phyloP scores from a whole-genome alignment of 208 protist genomes.

The Strigomonas galati region DNA sequence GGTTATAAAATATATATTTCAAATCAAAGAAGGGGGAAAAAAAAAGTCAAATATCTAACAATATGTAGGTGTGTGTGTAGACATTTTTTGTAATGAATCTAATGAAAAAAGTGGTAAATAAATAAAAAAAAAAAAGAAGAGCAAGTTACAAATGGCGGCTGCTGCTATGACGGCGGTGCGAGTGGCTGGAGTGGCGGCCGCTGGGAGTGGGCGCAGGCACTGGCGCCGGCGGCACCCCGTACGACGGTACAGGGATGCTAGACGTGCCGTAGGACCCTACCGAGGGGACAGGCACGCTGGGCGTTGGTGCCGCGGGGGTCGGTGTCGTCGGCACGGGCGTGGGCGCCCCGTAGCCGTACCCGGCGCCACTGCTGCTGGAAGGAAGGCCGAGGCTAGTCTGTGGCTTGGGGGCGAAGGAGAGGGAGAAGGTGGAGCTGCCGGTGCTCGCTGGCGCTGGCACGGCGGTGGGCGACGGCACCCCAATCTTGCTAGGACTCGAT shows the following conservation, averaged over 20 bases:
- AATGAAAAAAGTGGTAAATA: conserved; percentile 12
- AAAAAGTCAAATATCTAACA: neutral
- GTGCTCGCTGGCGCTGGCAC: too few relatives aligned
- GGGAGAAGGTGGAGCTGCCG: neutral
- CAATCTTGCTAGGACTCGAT: too few relatives aligned
- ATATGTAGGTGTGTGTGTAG: neutral
- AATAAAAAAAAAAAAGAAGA: neutral
- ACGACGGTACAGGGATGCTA: too few relatives aligned
- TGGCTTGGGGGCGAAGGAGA: neutral
- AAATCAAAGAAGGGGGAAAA: neutral
- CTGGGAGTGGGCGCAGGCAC: too few relatives aligned
- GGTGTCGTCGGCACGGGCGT: conserved; percentile 5
- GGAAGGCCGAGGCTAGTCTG: neutral
- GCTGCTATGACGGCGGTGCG: neutral
- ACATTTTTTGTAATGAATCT: neutral
- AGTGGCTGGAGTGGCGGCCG: conserved; percentile 1
- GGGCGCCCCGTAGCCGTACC: conserved; percentile 7
- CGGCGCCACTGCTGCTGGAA: neutral
- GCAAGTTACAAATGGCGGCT: conserved; percentile 1
- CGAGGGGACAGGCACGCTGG: neutral
- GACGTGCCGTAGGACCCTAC: too few relatives aligned
- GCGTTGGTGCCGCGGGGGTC: neutral
- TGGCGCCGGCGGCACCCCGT: too few relatives aligned
- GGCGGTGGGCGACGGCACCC: too few relatives aligned
- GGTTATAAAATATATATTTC: neutral